Base-by-base conservation (phyloP, 345 rosid genomes). In the Firmiana major region DNA sequence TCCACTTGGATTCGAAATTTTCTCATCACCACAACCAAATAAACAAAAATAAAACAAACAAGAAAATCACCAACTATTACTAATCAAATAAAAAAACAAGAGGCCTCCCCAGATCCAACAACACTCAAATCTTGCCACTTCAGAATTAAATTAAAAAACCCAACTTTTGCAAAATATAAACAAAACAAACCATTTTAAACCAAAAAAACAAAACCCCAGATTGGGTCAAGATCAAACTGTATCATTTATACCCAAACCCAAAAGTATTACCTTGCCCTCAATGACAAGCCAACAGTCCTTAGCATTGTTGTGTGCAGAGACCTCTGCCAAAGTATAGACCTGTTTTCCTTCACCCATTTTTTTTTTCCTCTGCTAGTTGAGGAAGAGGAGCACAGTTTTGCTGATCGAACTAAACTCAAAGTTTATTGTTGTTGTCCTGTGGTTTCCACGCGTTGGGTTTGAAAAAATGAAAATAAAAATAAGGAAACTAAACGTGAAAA, bases 281-380 rank as follows among this genome's bases (percentile, higher is more conserved):
- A 95, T 90, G 82, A 92, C 84, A 76, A 95, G 94, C 99, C 97
- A 95, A 60, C 97, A 95, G 63, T 93, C 98, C 75, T 92, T 76
- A 63, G 73, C 49, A 80, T 22, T 73, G 82, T 85, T 90, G 89
- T 95, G 94, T 71, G 88, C 75, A 62, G 98, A 87, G 55, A 93
- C 98, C 82, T 95, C 89, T 3, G 89, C 79, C 84, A 95, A 84
- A 82, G 91, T 84, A 79, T 69, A 92, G 31, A 88, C 80, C 85
- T 93, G 91, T 55, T 85, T 80, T 28, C 73, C 88, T 42, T 84
- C 86, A 26, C 90, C 92, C 98, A 88, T 94, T 77, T 84, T 64
- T 77, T 84, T 64, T 65, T 12, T 1, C 12, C 7, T 34, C 48
- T 11, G n/a, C 12, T 66, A 31, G 62, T 73, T 22, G 62, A 16